A percentile compares a stretch with the other conserved stretches of the same genome.
These are phyloP conservation scores for Didymella pomorum DNA, from an alignment of 2,329 filamentous ascomycete species.

Conservation along the genomic window DNA sequence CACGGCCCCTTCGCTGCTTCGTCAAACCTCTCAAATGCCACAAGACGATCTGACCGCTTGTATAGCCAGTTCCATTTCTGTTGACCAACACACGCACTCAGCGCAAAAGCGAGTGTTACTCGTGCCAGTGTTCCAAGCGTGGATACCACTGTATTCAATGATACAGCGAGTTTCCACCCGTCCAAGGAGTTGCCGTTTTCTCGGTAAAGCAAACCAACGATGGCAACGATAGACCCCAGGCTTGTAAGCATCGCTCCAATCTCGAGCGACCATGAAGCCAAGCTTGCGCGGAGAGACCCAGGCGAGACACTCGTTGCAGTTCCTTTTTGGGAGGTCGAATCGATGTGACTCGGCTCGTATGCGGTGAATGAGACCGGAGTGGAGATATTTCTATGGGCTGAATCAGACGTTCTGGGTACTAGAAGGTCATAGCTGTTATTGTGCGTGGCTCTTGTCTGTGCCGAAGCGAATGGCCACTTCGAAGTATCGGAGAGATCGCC, in stretches of 20 bases:
- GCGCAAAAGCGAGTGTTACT: conserved; percentile 22
- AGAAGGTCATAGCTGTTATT: too few species aligned
- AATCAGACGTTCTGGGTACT: too few species aligned
- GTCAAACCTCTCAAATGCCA: conserved; percentile 23
- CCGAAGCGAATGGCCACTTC: too few species aligned
- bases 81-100: conserved; percentile 26
- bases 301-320: too few species aligned
- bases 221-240: conserved; percentile 5
- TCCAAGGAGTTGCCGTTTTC: conserved; percentile 15
- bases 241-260: conserved; percentile 6
- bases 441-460: too few species aligned
- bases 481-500: too few species aligned
- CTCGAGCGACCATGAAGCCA: conserved; percentile 12
- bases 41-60: conserved; percentile 6
- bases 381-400: too few species aligned
- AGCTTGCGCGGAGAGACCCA: too few species aligned
- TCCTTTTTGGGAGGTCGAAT: neutral
- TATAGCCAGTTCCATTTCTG: conserved; percentile 25
- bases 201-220: conserved; percentile 11
- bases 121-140: conserved; percentile 21
- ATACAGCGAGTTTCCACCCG: conserved; percentile 15
- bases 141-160: conserved; percentile 22
- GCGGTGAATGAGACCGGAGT: neutral
- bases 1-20: conserved; percentile 26
- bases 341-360: conserved; percentile 4